Evolutionary conservation across 2,329 filamentous ascomycete species (phyloP).

Genomic region (Clonostachys sp.): DNA sequence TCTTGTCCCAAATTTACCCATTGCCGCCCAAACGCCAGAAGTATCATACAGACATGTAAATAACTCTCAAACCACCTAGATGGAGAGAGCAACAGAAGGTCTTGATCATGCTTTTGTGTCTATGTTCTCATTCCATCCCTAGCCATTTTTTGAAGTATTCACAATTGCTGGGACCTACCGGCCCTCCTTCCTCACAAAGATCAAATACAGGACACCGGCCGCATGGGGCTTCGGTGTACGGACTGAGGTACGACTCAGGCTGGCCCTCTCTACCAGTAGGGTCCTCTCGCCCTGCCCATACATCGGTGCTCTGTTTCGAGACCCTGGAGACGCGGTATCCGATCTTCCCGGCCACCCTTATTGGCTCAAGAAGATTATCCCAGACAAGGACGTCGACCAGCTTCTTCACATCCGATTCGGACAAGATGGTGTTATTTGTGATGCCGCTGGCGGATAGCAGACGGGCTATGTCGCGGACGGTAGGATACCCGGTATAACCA

Average conservation of each 20-base stretch:
- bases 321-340: slow-evolving; percentile 50
- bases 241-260: slow-evolving; percentile 53
- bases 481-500: slow-evolving; percentile 76
- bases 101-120: too few relatives aligned
- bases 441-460: slow-evolving; percentile 66
- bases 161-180: slow-evolving; percentile 85
- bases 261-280: slow-evolving; percentile 27
- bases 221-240: slow-evolving; percentile 84
- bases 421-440: slow-evolving; percentile 66
- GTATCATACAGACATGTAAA: too few relatives aligned
- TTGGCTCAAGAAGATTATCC: slow-evolving; percentile 75
- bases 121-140: not conserved
- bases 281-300: slow-evolving; percentile 33
- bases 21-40: too few relatives aligned
- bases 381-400: slow-evolving; percentile 84
- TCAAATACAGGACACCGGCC: slow-evolving; percentile 91
- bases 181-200: slow-evolving; percentile 84
- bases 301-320: slow-evolving; percentile 35
- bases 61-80: too few relatives aligned
- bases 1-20: too few relatives aligned
- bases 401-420: slow-evolving; percentile 75
- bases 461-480: slow-evolving; percentile 70
- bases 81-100: too few relatives aligned
- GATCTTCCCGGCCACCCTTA: slow-evolving; percentile 42
- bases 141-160: slow-evolving; percentile 85